Percentiles rank a stretch among this genome's conserved stretches.
Conservation (phyloP, 2,329 filamentous ascomycete species). For the Ophiocordyceps sinensis region DNA sequence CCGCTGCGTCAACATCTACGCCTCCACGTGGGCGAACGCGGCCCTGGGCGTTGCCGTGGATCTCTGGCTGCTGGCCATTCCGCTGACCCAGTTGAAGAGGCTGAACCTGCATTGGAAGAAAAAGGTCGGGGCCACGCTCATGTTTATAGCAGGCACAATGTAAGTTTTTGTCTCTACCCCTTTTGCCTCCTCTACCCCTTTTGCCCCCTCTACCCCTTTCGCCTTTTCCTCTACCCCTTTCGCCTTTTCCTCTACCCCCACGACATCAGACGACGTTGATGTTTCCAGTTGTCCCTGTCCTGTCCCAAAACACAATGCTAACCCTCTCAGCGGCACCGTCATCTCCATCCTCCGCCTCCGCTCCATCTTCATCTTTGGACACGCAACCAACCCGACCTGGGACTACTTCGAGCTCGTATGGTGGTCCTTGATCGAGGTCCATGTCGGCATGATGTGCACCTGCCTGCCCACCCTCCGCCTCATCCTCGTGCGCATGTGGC, state of each 20-base stretch:
- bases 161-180: conserved; percentile 9
- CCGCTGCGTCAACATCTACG: conserved; percentile 32
- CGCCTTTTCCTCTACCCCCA: too few species aligned
- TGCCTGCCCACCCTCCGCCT: conserved; percentile 22
- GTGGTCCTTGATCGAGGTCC: conserved; percentile 24
- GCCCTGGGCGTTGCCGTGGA: conserved; percentile 36
- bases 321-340: conserved; percentile 16
- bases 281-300: too few species aligned
- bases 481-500: conserved; percentile 22
- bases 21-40: conserved; percentile 35
- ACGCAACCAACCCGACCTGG: conserved; percentile 19
- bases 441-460: conserved; percentile 22
- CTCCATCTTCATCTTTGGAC: conserved; percentile 14
- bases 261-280: too few species aligned
- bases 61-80: conserved; percentile 34
- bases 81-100: conserved; percentile 26
- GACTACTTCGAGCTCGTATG: conserved; percentile 14
- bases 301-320: too few species aligned
- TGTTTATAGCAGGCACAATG: conserved; percentile 37
- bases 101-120: conserved; percentile 31
- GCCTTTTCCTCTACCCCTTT: too few species aligned
- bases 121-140: conserved; percentile 30
- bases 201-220: too few species aligned
- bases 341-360: conserved; percentile 23
- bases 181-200: too few species aligned